A percentile compares a stretch with the other conserved stretches of the same genome.
phyloP scores from a whole-genome alignment of 2,329 filamentous ascomycete species.

The Pseudomassariella vexata region DNA sequence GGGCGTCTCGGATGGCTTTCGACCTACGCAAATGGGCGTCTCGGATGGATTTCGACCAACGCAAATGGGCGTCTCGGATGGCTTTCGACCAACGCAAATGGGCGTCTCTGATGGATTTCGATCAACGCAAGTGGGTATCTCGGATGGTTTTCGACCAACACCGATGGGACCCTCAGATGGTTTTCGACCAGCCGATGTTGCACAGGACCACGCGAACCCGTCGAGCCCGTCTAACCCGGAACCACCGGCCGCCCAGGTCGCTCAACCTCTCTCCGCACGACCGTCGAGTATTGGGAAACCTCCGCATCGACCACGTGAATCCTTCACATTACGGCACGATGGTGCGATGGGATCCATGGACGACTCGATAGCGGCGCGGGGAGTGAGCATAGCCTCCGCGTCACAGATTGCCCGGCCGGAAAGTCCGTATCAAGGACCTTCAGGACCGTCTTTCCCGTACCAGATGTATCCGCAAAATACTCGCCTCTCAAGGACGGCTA shows the following conservation, averaged over 20 bases:
- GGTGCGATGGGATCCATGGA: constrained; percentile 29
- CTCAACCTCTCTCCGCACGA: constrained; percentile 23
- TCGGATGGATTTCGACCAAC: too few relatives aligned
- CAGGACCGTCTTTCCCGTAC: constrained; percentile 77
- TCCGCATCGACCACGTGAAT: constrained; percentile 40
- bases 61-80: too few relatives aligned
- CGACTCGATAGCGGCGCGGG: constrained; percentile 14
- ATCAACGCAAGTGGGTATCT: too few relatives aligned
- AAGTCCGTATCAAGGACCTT: constrained; percentile 63
- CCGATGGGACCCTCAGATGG: too few relatives aligned
- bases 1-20: too few relatives aligned
- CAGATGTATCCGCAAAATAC: constrained; percentile 76
- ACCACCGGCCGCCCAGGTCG: constrained; percentile 11
- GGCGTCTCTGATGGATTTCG: too few relatives aligned
- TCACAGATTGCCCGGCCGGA: constrained; percentile 30
- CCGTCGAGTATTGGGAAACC: constrained; percentile 53
- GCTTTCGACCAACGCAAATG: too few relatives aligned
- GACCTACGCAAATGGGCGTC: too few relatives aligned
- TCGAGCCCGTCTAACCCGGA: constrained; percentile 14
- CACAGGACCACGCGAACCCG: constrained; percentile 15
- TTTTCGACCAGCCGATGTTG: constrained; percentile 21
- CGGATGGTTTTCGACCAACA: too few relatives aligned
- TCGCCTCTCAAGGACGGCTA: constrained; percentile 43
- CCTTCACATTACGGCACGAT: constrained; percentile 47
- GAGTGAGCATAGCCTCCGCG: constrained; percentile 28